Evolutionary conservation across 176 grass and related monocot species (phyloP).

Genomic region (Sorghum bicolor): Sorghum_bicolor_NCBIv3 NC_012879.2:59637501-59638000

Average conservation of each 20-base stretch:
- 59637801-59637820: background rate
- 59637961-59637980: background rate
- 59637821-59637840: slow-evolving; percentile 28
- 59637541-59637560: background rate
- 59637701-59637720: background rate
- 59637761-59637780: background rate
- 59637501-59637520: slow-evolving; percentile 45
- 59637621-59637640: background rate
- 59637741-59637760: background rate
- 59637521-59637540: slow-evolving; percentile 28
- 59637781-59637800: background rate
- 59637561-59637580: background rate
- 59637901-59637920: background rate
- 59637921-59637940: background rate
- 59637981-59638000: background rate
- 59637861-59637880: background rate
- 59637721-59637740: background rate
- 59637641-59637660: background rate
- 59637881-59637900: background rate
- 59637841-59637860: background rate
- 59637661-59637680: background rate
- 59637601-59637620: background rate
- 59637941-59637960: background rate
- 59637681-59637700: background rate
- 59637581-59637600: background rate